phyloP scores from a whole-genome alignment of 2,329 filamentous ascomycete genomes.

The Triangularia setosa region DNA sequence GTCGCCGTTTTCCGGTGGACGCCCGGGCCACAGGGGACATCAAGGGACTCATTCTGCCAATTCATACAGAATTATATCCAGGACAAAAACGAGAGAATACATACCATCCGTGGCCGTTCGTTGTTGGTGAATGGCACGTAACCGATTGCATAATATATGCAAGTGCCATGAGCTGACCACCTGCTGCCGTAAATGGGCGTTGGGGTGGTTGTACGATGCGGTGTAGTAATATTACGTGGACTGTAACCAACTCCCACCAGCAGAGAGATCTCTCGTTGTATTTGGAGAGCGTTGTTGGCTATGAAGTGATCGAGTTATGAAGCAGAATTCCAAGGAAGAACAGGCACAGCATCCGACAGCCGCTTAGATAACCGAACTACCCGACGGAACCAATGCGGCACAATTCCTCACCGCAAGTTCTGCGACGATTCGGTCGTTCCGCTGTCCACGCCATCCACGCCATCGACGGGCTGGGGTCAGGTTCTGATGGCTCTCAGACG shows the following conservation, averaged over 20 bases:
- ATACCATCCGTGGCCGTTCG: not conserved
- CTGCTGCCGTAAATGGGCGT: not conserved
- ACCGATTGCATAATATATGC: not conserved
- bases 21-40: not conserved
- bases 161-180: constrained; percentile 1
- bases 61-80: not conserved
- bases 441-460: constrained; percentile 14
- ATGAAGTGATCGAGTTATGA: not conserved
- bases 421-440: constrained; percentile 6
- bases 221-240: not conserved
- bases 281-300: not conserved
- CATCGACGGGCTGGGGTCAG: constrained; percentile 6
- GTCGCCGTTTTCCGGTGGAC: not conserved
- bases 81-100: not conserved
- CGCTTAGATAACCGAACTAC: constrained; percentile 17
- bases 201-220: not conserved
- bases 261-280: not conserved
- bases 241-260: not conserved
- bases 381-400: constrained; percentile 12
- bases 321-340: constrained; percentile 16
- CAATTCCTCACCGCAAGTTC: constrained; percentile 23
- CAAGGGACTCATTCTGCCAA: not conserved
- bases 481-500: constrained; percentile 9
- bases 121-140: not conserved
- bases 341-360: constrained; percentile 21